Evolutionary conservation across 1,139 yeast genomes (phyloP).

Genomic region (Williopsis jadinii): DNA sequence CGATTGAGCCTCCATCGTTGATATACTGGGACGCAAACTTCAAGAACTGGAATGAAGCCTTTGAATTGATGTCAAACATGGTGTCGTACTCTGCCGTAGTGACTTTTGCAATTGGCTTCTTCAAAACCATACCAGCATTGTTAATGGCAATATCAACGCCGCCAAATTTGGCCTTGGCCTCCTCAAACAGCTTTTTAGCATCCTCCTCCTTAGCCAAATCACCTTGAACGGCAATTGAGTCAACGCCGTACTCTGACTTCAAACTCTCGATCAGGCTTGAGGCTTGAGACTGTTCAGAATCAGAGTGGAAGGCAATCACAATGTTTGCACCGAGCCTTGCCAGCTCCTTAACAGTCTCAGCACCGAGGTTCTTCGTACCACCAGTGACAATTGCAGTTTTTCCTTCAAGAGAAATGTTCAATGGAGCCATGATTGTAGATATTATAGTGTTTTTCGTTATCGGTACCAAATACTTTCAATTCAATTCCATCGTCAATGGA

Average conservation of each 20-base stretch:
- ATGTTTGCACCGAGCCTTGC: conserved; percentile 51
- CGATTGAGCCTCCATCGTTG: conserved; percentile 46
- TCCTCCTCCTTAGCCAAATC: conserved; percentile 38
- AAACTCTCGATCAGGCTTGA: conserved; percentile 36
- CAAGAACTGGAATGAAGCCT: conserved; percentile 54
- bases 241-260: conserved; percentile 29
- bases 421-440: conserved; percentile 10
- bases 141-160: conserved; percentile 57
- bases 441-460: too few relatives aligned
- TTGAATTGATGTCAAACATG: conserved; percentile 49
- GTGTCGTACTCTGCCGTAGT: conserved; percentile 46
- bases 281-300: conserved; percentile 32
- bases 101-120: conserved; percentile 47
- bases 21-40: conserved; percentile 48
- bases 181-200: conserved; percentile 36
- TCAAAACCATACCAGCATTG: conserved; percentile 60
- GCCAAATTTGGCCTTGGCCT: conserved; percentile 38
- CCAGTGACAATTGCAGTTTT: conserved; percentile 56
- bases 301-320: conserved; percentile 50
- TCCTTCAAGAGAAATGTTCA: conserved; percentile 31
- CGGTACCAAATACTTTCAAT: too few relatives aligned
- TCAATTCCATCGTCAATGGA: too few relatives aligned
- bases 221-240: conserved; percentile 40
- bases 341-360: conserved; percentile 46
- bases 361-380: conserved; percentile 62